Conservation (phyloP, 78 protist genomes). For the Polysphondylium violaceum region DNA sequence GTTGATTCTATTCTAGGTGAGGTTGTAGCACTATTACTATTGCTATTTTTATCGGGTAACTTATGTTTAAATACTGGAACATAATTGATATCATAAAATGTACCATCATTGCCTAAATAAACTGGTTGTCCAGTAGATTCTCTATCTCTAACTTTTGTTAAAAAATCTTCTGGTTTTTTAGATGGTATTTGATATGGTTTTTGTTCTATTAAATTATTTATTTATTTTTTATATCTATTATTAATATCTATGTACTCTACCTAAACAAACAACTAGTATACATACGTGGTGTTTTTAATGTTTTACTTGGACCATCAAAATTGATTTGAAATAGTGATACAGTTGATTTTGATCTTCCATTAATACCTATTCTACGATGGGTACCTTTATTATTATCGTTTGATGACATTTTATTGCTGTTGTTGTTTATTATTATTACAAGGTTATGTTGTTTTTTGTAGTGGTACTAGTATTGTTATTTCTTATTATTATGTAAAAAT, state of each 20-base stretch:
- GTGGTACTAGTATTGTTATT: too few relatives aligned
- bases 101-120: slow-evolving; percentile 56
- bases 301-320: slow-evolving; percentile 30
- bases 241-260: neutral
- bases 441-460: too few relatives aligned
- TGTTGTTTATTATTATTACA: too few relatives aligned
- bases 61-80: slow-evolving; percentile 50
- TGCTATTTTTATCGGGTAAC: slow-evolving; percentile 8
- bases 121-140: slow-evolving; percentile 53
- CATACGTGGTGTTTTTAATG: slow-evolving; percentile 59
- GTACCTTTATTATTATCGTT: neutral
- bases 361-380: neutral
- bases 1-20: neutral
- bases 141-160: slow-evolving; percentile 8
- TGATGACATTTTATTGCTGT: too few relatives aligned
- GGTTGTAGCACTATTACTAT: neutral
- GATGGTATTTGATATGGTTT: slow-evolving; percentile 47
- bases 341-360: slow-evolving; percentile 10
- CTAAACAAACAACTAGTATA: neutral
- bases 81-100: slow-evolving; percentile 68
- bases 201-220: slow-evolving; percentile 35
- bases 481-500: too few relatives aligned
- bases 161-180: slow-evolving; percentile 20
- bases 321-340: slow-evolving; percentile 22
- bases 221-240: neutral